Evolutionary conservation across 495 filamentous ascomycete genomes (phyloP).

Genomic region (Xylaria curta): DNA sequence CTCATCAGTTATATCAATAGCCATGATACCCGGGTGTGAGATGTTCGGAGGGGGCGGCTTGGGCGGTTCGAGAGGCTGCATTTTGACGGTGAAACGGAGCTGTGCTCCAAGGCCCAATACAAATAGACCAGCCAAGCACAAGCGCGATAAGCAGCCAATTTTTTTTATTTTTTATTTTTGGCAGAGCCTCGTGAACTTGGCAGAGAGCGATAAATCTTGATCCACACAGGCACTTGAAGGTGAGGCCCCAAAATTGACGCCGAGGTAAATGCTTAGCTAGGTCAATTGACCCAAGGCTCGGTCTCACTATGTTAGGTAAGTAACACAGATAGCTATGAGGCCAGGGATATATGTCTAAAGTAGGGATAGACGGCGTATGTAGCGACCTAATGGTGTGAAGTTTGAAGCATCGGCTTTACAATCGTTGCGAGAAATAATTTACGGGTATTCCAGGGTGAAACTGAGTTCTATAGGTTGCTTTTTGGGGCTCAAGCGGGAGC

Average conservation of each 20-base stretch:
- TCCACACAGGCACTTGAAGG: not conserved
- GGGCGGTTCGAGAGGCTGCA: constrained; percentile 31
- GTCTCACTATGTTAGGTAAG: not conserved
- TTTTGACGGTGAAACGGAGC: constrained; percentile 23
- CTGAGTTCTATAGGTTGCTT: not conserved
- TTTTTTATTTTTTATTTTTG: not conserved
- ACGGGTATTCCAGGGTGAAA: not conserved
- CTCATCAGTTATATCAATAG: constrained; percentile 77
- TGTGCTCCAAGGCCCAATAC: not conserved
- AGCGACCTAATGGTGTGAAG: not conserved
- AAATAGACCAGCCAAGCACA: not conserved
- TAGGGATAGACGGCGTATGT: not conserved
- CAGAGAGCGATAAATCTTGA: not conserved
- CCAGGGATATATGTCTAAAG: not conserved
- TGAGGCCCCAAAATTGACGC: not conserved
- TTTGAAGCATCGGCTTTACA: not conserved
- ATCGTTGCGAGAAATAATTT: not conserved
- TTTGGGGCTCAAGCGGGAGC: not conserved
- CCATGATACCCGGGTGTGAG: constrained; percentile 56
- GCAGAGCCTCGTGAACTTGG: constrained; percentile 10
- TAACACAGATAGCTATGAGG: not conserved
- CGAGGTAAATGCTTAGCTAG: not conserved
- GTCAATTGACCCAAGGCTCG: not conserved
- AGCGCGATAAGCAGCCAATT: not conserved
- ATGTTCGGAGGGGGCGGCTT: constrained; percentile 43